Base-by-base conservation (phyloP, 1,284 basidiomycete species). In the Pseudozyma tsukubaensis region DNA sequence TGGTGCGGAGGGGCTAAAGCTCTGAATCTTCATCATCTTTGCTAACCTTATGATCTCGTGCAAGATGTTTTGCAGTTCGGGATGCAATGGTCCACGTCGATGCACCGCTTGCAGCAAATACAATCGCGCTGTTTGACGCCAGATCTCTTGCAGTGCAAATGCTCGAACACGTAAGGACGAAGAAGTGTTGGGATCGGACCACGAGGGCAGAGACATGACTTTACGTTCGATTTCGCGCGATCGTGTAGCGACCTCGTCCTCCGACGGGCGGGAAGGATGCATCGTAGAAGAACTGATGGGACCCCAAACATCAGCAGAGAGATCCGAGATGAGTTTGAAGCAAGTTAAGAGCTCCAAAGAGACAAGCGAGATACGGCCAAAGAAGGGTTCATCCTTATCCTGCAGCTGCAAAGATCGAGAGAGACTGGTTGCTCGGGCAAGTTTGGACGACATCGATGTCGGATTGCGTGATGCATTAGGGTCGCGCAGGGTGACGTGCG, bases 141-240 rank as follows among this genome's bases (percentile, higher is more conserved):
- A 78, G 42, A 78, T 76, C 35, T 78, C 76, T 40, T 76, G 76
- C 43, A 78, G 40, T 18, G 64, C 59, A 43, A 76, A 74, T 1
- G 69, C 66, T 16, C 74, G 36, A 0, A 78, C 63, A 13, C 76
- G 70, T 16, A 65, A 32, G 1, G 62, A 64, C 3, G 64, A 67
- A 0, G 64, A 68, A 3, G 63, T 65, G 52, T 62, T 55, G 1
- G 73, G 68, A 32, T 76, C 69, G 9, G 59, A 52, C 73, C 73
- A 76, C 4, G 69, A 50, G 4, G 73, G 68, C 3, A 67, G 36
- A 3, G 59, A 61, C 69, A 67, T 59, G 43, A 76, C 55, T 45
- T 58, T 62, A n/a, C 59, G 64, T 48, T 72, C 69, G 37, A 76
- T 71, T 32, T 65, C 61, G 7, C 54, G 29, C 12, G 68, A 63